phyloP scores from a whole-genome alignment of 108 stramenopile species.

The Conticribra guillardii region DNA sequence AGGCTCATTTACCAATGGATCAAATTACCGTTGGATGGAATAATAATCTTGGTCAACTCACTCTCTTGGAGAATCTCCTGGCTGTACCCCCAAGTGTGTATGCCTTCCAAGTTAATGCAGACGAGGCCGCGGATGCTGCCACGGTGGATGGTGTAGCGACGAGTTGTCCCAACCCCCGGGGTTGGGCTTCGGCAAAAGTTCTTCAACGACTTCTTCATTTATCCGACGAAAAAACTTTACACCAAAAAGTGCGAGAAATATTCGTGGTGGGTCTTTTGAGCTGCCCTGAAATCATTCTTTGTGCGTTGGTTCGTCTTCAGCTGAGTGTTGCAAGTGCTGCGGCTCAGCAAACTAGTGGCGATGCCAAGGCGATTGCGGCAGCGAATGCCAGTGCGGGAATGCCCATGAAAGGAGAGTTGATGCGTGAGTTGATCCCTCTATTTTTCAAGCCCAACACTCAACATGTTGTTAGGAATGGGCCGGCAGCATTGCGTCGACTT shows the following conservation, averaged over 20 bases:
- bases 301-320: conserved; percentile 69
- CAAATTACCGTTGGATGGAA: conserved; percentile 76
- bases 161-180: conserved; percentile 56
- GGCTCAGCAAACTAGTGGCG: conserved; percentile 22
- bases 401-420: conserved; percentile 88
- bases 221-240: conserved; percentile 74
- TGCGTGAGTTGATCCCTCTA: conserved; percentile 90
- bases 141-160: conserved; percentile 50
- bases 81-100: conserved; percentile 67
- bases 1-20: conserved; percentile 59
- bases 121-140: conserved; percentile 74
- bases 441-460: conserved; percentile 87
- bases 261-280: conserved; percentile 71
- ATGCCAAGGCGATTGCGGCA: conserved; percentile 17
- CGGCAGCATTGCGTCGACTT: conserved; percentile 82
- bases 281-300: conserved; percentile 84
- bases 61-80: conserved; percentile 75
- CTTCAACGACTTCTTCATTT: conserved; percentile 77
- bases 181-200: conserved; percentile 77
- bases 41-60: conserved; percentile 82
- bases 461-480: conserved; percentile 73
- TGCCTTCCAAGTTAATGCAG: conserved; percentile 67
- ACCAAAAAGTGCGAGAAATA: conserved; percentile 73
- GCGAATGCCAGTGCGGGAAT: conserved; percentile 69
- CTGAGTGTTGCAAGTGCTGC: conserved; percentile 44